Evolutionary conservation across 2,329 filamentous ascomycete genomes (phyloP).

Genomic region (Neonectria neomacrospora): DNA sequence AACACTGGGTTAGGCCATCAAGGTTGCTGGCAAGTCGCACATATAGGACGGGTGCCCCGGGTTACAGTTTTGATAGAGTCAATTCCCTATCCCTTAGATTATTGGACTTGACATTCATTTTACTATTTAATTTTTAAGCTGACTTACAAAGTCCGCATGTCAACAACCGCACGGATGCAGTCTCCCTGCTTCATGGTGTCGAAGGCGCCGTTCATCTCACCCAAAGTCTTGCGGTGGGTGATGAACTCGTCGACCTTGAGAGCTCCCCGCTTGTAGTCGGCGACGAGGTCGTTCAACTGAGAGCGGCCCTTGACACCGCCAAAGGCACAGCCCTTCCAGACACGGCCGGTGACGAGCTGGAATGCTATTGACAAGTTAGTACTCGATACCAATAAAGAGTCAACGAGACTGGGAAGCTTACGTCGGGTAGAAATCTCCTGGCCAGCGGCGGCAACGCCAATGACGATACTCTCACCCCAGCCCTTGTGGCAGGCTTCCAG

Average conservation of each 20-base stretch:
- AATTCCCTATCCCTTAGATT: slow-evolving; percentile 29
- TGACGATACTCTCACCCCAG: slow-evolving; percentile 98
- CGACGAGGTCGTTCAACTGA: slow-evolving; percentile 87
- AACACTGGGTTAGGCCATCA: slow-evolving; percentile 20
- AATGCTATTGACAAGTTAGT: slow-evolving; percentile 72
- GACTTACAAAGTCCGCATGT: slow-evolving; percentile 60
- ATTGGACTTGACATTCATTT: slow-evolving; percentile 25
- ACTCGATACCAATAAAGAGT: slow-evolving; percentile 2
- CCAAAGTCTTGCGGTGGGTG: slow-evolving; percentile 88
- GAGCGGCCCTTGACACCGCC: slow-evolving; percentile 97
- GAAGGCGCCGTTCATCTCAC: slow-evolving; percentile 89
- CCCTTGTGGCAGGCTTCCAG: slow-evolving; percentile 99
- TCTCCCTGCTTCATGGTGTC: slow-evolving; percentile 95
- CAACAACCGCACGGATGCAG: slow-evolving; percentile 94
- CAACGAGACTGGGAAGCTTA: slow-evolving; percentile 61
- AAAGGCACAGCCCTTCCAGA: slow-evolving; percentile 98
- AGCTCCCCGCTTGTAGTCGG: slow-evolving; percentile 87
- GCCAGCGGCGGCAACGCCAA: slow-evolving; percentile 94
- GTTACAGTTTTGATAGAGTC: slow-evolving; percentile 26
- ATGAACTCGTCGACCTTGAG: slow-evolving; percentile 99
- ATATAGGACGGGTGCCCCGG: slow-evolving; percentile 21
- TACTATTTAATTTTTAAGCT: slow-evolving; percentile 28
- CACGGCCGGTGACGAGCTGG: slow-evolving; percentile 96
- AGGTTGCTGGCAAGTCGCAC: slow-evolving; percentile 21
- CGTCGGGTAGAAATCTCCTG: slow-evolving; percentile 95